Evolutionary conservation across 129 eudicot genomes (phyloP).

Genomic region (Rutidosis leptorrhynchoides): DNA sequence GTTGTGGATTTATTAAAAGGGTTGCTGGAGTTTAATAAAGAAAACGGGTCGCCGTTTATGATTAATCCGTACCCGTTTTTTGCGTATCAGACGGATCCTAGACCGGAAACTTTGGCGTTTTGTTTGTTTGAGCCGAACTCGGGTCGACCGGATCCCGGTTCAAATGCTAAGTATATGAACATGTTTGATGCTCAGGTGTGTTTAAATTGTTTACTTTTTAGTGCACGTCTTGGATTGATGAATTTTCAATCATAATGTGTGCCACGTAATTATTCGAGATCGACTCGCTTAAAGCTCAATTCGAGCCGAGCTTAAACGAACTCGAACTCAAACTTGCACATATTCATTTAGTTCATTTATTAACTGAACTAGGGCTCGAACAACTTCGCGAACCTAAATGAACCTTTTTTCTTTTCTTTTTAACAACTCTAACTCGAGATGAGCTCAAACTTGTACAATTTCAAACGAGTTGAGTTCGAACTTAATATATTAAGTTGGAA

Average conservation of each 20-base stretch:
- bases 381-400: too few species aligned
- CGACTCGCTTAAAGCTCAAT: too few species aligned
- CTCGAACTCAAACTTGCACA: too few species aligned
- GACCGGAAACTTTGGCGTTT: constrained; percentile 73
- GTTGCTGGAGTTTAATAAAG: constrained; percentile 52
- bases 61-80: constrained; percentile 85
- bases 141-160: constrained; percentile 75
- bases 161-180: constrained; percentile 68
- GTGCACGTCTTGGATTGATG: constrained; percentile 21
- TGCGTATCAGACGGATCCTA: constrained; percentile 79
- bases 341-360: too few species aligned
- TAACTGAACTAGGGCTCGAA: too few species aligned
- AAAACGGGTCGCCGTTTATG: constrained; percentile 65
- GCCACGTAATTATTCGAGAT: constrained; percentile 20
- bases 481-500: too few species aligned
- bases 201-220: neutral
- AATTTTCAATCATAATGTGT: constrained; percentile 9
- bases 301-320: too few species aligned
- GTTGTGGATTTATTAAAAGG: constrained; percentile 53
- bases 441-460: too few species aligned
- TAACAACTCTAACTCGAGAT: too few species aligned
- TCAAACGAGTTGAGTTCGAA: too few species aligned
- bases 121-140: constrained; percentile 77
- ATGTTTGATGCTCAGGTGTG: constrained; percentile 95
- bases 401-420: too few species aligned